Evolutionary conservation across 2,329 filamentous ascomycete genomes (phyloP).

Genomic region (Mollisia scopiformis): DNA sequence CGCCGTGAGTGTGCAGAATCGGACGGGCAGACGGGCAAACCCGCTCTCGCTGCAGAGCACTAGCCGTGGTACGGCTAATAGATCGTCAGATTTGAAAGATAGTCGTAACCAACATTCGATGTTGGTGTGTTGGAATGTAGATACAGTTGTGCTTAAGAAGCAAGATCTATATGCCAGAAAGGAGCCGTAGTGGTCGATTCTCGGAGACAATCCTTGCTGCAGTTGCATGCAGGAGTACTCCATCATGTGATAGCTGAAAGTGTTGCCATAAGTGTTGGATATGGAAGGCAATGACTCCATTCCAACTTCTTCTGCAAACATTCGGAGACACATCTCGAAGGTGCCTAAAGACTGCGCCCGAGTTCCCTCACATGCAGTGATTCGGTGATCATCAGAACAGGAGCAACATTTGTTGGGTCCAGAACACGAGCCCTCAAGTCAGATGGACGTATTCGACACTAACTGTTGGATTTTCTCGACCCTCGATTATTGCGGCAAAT

Average conservation of each 20-base stretch:
- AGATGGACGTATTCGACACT: not conserved
- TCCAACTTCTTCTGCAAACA: not conserved
- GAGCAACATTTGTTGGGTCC: not conserved
- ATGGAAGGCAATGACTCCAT: not conserved
- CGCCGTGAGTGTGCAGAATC: conserved; percentile 4
- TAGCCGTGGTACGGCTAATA: not conserved
- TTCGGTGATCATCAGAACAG: not conserved
- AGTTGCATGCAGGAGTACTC: not conserved
- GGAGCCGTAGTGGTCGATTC: not conserved
- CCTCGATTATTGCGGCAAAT: not conserved
- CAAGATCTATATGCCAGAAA: not conserved
- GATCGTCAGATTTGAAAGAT: not conserved
- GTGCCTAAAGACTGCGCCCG: not conserved
- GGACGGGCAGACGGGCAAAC: conserved; percentile 8
- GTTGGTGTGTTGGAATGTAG: not conserved
- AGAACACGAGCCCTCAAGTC: not conserved
- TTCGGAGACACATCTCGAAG: not conserved
- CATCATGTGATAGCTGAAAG: conserved; percentile 1
- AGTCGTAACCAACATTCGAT: not conserved
- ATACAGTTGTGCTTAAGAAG: not conserved
- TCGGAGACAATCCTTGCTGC: not conserved
- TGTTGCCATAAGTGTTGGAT: not conserved
- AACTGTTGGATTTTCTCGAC: not conserved
- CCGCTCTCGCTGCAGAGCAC: conserved; percentile 8
- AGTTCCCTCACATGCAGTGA: not conserved